Conservation (phyloP, 1,284 basidiomycete species). For the Heterobasidion annosum region DNA sequence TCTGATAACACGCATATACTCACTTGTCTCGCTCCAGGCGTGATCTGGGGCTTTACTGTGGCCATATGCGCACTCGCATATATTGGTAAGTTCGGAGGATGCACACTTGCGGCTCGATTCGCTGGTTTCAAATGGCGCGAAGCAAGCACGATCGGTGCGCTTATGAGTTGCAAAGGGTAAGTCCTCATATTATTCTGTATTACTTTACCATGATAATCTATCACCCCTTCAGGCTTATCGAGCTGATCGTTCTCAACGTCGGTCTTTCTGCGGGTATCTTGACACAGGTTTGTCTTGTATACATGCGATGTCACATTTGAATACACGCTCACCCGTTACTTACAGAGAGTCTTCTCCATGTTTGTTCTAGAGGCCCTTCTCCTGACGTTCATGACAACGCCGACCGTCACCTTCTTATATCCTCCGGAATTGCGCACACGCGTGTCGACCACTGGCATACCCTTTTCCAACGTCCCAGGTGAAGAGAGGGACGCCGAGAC, state of each 20-base stretch:
- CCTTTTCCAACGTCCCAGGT: slow-evolving; percentile 34
- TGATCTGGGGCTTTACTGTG: slow-evolving; percentile 58
- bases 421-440: slow-evolving; percentile 54
- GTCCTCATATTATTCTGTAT: slow-evolving; percentile 7
- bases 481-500: slow-evolving; percentile 17
- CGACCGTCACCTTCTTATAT: slow-evolving; percentile 72
- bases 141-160: slow-evolving; percentile 53
- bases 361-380: slow-evolving; percentile 86
- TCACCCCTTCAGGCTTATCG: slow-evolving; percentile 27
- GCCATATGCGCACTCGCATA: slow-evolving; percentile 42
- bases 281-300: slow-evolving; percentile 31
- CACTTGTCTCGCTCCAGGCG: slow-evolving; percentile 20
- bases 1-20: too few species aligned
- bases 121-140: slow-evolving; percentile 53
- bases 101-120: slow-evolving; percentile 40
- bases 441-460: slow-evolving; percentile 32
- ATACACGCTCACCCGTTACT: neutral
- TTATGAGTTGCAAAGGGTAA: slow-evolving; percentile 71
- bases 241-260: slow-evolving; percentile 67
- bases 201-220: neutral
- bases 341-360: slow-evolving; percentile 70
- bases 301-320: neutral
- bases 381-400: slow-evolving; percentile 87
- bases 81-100: slow-evolving; percentile 50
- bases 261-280: slow-evolving; percentile 67